Base-by-base conservation (phyloP, 2,329 filamentous ascomycete species). In the Fusarium lyarnte region DNA sequence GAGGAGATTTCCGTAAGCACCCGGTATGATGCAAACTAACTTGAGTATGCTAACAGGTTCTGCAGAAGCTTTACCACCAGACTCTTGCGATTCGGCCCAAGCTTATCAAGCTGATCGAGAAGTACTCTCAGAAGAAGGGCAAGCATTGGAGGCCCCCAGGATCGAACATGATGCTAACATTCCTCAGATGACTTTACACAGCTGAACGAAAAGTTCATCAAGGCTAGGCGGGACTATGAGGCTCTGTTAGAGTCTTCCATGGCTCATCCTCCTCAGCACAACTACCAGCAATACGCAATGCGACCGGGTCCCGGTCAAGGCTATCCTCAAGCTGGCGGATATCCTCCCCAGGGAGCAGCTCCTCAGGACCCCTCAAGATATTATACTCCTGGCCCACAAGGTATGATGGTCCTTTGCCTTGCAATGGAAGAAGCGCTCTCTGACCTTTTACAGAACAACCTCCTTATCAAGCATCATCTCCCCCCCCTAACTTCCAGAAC, bases 131-230 rank as follows among this genome's bases (percentile, higher is more conserved):
- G 81, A 98, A 97, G 89, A 99, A 99, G 84, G 96, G 63, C 51
- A 11, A 45, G 43, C 25, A 38, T 35, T 33, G n/a, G 14, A n/a
- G 11, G 17, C 8, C 27, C 16, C n/a, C 39, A 5, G 8, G 31
- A n/a, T 29, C 8, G 17, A 14, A 14, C 12, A 23, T 27, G 8
- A 21, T 17, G 11, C 53, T 66, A 51, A 65, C 35, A n/a, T 45
- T 19, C 13, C 19, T 21, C 16, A 66, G 63, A 99, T 82, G 96
- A 99, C 81, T 98, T 99, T 79, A 98, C 96, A 5, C 95, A 98
- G 80, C 86, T 99, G 70, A 99, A 99, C 79, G 96, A 99, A 82
- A 98, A 98, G 84, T 99, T 99, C 82, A 98, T 99, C 87, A 99
- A 99, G 83, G 96, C 96, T 49, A 92, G 96, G 73, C 90, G 95